Evolutionary conservation across 2,329 filamentous ascomycete genomes (phyloP), one percentile per base, ranked within the genome.

Genomic region (Dothidotthia symphoricarpi): DNA sequence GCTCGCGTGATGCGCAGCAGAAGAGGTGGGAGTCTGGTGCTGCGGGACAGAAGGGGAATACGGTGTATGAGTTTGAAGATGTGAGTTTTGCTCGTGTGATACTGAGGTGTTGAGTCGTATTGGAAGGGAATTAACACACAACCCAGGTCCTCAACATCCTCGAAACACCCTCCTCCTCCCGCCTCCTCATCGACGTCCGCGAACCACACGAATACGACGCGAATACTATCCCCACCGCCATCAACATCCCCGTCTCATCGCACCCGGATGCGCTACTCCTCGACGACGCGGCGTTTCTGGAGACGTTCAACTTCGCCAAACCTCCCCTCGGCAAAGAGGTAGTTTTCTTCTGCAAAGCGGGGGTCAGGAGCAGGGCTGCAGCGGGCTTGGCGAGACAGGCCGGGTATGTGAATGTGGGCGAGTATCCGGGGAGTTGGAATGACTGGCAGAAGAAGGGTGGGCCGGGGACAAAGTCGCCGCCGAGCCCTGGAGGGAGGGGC

Each of bases 311-410:
- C 3, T 95, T 86, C 59, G 31, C 38, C 31, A 62, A 62, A 38
- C 59, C 59, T 10, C 53, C 53, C 11, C 35, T 34, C 13, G 41
- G 42, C 12, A 56, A 59, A 24, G 51, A 57, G 17, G 31, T 62
- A 4, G 47, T 97, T 3, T 93, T 97, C 59, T 97, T 95, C 68
- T 98, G 93, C 71, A 94, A 88, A 71, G 83, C 90, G 0, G 93
- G 93, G 2, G 87, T 97, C 48, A 76, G 93, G 61, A 88, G 87
- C 53, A 74, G 76, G 30, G 80, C 86, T 1, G 90, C 90, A 6
- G 89, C 89, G 6, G 75, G 78, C 49, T 67, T 96, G 64, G 93
- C 93, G 19, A 73, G 75, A 54, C 77, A 86, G 61, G 84, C 82
- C 2, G 91, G 91, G 38, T 97, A 85, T 76, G 69, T 70, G 78